A percentile compares a stretch with the other conserved stretches of the same genome.
phyloP scores from a whole-genome alignment of 768 basidiomycete species.

The Rhizopogon roseolus region DNA sequence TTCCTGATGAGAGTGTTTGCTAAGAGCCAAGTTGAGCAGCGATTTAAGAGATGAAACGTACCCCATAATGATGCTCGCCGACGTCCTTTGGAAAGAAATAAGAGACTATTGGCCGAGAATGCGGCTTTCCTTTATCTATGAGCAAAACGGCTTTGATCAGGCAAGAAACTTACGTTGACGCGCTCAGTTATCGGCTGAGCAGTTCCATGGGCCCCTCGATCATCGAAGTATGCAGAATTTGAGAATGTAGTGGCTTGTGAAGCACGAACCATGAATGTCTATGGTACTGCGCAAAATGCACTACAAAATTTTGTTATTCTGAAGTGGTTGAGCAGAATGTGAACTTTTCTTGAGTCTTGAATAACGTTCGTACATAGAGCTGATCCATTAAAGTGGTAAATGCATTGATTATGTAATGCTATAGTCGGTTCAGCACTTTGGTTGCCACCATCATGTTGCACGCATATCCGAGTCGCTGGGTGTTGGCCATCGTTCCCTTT shows the following conservation, averaged over 20 bases:
- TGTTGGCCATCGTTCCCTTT: slow-evolving; percentile 9
- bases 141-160: not conserved
- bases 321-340: not conserved
- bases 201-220: slow-evolving; percentile 63
- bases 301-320: not conserved
- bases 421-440: too few species aligned
- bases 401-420: not conserved
- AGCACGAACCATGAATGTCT: slow-evolving; percentile 28
- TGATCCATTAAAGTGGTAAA: too few species aligned
- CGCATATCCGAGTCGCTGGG: slow-evolving; percentile 3
- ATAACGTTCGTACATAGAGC: too few species aligned
- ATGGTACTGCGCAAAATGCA: not conserved
- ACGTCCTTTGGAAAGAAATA: slow-evolving; percentile 96
- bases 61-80: slow-evolving; percentile 95
- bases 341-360: too few species aligned
- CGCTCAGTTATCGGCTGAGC: slow-evolving; percentile 79
- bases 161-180: slow-evolving; percentile 53
- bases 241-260: slow-evolving; percentile 59
- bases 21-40: slow-evolving; percentile 1
- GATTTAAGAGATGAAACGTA: slow-evolving; percentile 31
- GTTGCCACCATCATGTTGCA: not conserved
- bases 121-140: slow-evolving; percentile 23
- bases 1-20: slow-evolving; percentile 51
- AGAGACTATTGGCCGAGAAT: slow-evolving; percentile 75
- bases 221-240: slow-evolving; percentile 67